phyloP scores from a whole-genome alignment of 192 early-diverging fungal species.

The Lunasporangiospora selenospora region DNA sequence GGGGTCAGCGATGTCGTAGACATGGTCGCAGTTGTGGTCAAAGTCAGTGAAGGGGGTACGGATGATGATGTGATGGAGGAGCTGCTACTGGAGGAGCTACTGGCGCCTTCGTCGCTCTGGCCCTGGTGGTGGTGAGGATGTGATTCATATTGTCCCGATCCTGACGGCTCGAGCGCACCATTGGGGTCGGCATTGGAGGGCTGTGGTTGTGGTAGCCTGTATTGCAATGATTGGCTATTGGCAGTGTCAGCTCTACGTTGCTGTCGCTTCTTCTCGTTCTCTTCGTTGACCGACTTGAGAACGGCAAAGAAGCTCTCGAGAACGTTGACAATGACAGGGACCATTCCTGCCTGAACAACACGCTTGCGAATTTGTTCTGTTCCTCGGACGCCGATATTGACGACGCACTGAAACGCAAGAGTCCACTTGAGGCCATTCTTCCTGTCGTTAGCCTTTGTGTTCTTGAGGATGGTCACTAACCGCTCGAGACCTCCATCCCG shows the following conservation, averaged over 20 bases:
- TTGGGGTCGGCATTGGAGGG: constrained; percentile 26
- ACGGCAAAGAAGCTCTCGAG: constrained; percentile 68
- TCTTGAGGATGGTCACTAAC: constrained; percentile 81
- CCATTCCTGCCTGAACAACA: constrained; percentile 86
- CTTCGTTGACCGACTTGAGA: constrained; percentile 58
- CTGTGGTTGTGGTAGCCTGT: constrained; percentile 41
- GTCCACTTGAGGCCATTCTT: constrained; percentile 84
- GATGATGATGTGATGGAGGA: too few relatives aligned
- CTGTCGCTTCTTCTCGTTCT: constrained; percentile 56
- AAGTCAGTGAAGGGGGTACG: too few relatives aligned
- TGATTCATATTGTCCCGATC: too few relatives aligned
- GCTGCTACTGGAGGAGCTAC: constrained; percentile 19
- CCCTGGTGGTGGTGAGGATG: constrained; percentile 21
- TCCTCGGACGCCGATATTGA: constrained; percentile 87
- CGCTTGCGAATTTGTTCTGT: constrained; percentile 79
- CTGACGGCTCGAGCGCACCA: too few relatives aligned
- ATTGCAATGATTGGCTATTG: too few relatives aligned
- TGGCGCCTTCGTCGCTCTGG: constrained; percentile 14
- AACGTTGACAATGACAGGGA: constrained; percentile 83
- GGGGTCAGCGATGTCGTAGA: neutral
- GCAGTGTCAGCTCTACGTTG: constrained; percentile 29
- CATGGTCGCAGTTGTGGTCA: constrained; percentile 5
- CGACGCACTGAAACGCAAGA: constrained; percentile 83
- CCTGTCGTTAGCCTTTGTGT: constrained; percentile 69
- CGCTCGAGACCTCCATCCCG: constrained; percentile 90